Conservation (phyloP, 306 rosid species). For the Cyclanthera cordifolia region DNA sequence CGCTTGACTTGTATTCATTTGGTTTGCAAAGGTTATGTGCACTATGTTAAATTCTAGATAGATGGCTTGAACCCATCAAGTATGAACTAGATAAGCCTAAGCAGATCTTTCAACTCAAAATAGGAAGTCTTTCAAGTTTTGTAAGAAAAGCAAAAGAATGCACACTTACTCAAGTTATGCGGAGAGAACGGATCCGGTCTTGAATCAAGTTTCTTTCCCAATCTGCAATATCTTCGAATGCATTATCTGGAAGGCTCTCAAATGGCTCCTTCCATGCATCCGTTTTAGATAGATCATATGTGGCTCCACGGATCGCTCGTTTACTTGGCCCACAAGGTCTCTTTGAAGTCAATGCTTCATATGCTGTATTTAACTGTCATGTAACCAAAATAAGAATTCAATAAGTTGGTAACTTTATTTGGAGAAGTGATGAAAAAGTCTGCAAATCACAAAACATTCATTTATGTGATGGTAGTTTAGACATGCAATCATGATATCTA, state of each 20-base stretch:
- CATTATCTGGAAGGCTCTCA: constrained; percentile 70
- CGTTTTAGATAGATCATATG: constrained; percentile 67
- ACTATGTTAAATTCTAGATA: too few species aligned
- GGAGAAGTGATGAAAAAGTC: background rate
- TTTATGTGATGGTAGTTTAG: background rate
- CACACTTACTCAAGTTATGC: constrained; percentile 40
- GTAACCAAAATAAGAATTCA: constrained; percentile 7
- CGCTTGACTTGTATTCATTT: too few species aligned
- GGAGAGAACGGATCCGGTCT: constrained; percentile 49
- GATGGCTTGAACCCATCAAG: background rate
- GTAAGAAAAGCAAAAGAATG: background rate
- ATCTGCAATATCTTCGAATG: constrained; percentile 62
- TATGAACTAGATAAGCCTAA: background rate
- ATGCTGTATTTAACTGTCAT: constrained; percentile 62
- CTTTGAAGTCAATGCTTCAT: constrained; percentile 57
- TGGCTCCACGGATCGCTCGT: constrained; percentile 66
- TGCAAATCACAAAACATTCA: background rate
- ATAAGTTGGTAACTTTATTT: background rate
- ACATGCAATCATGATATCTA: background rate
- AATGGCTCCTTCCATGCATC: constrained; percentile 87
- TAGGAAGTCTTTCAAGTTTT: background rate
- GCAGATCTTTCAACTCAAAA: background rate
- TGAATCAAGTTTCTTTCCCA: constrained; percentile 86
- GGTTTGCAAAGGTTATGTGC: too few species aligned
- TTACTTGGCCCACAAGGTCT: constrained; percentile 90